phyloP scores from a whole-genome alignment of 148 eudicot species.

The Silene conica region DNA sequence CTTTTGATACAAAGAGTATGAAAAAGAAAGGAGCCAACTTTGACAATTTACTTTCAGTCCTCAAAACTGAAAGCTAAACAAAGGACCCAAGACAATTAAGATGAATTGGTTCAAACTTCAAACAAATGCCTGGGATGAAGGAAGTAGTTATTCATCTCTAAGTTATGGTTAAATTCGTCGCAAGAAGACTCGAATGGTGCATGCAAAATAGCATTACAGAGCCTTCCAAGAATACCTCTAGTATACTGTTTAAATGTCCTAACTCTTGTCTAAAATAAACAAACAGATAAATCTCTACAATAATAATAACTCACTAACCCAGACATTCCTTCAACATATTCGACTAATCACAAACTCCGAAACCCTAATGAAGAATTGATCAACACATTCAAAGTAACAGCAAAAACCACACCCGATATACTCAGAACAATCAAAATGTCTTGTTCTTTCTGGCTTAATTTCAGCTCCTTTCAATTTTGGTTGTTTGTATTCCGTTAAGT shows the following conservation, averaged over 20 bases:
- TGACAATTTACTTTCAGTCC: background rate
- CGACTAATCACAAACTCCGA: no score
- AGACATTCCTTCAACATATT: background rate
- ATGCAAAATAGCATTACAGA: background rate
- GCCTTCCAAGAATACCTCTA: background rate
- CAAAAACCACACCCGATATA: background rate
- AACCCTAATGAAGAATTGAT: background rate
- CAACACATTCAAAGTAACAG: background rate
- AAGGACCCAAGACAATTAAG: background rate
- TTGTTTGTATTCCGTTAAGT: no score
- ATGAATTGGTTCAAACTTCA: background rate
- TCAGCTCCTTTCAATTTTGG: no score
- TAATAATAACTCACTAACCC: background rate
- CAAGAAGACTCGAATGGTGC: background rate
- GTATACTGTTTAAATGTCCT: background rate
- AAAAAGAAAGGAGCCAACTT: background rate
- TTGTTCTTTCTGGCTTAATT: no score
- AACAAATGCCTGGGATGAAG: background rate
- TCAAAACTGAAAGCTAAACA: background rate
- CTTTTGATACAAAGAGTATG: background rate
- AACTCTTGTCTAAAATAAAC: no score
- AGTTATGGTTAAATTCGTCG: background rate
- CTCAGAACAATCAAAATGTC: no score
- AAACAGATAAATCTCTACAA: no score
- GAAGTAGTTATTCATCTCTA: background rate